phyloP scores from a whole-genome alignment of 768 basidiomycete species.

The Suillus tomentosus region DNA sequence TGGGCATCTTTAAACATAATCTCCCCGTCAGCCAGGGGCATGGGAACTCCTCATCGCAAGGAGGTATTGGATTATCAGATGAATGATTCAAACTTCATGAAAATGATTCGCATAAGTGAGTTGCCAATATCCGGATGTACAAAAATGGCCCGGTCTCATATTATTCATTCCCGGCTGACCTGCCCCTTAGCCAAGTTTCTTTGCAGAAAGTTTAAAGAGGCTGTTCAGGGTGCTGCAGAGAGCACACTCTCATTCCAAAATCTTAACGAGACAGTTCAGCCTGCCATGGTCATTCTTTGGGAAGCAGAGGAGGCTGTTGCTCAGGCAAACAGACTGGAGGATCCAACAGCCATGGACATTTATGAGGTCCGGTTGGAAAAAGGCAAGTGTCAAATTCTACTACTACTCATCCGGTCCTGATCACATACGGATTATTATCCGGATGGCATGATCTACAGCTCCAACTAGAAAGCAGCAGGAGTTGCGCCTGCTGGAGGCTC shows the following conservation, averaged over 20 bases:
- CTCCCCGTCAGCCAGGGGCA: no score
- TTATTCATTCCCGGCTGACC: no score
- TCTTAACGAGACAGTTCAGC: neutral
- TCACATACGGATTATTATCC: no score
- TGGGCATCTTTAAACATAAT: no score
- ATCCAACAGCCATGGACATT: slow-evolving; percentile 10
- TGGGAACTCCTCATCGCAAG: slow-evolving; percentile 2
- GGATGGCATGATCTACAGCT: no score
- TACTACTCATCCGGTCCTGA: no score
- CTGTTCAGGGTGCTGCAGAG: neutral
- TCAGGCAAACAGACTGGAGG: neutral
- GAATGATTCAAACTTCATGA: slow-evolving; percentile 11
- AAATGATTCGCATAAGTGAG: no score
- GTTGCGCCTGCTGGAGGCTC: no score
- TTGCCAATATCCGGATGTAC: no score
- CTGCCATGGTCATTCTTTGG: slow-evolving; percentile 6
- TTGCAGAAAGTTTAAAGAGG: slow-evolving; percentile 7
- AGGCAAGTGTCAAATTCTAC: no score
- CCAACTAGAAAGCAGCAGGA: no score
- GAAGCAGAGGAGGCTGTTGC: neutral
- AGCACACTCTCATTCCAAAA: neutral
- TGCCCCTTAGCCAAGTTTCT: neutral
- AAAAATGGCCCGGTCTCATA: no score
- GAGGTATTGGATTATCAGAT: slow-evolving; percentile 28
- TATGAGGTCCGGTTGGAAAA: slow-evolving; percentile 9